Conservation (phyloP, 495 filamentous ascomycete species). For the Aspergillus saccharolyticus region DNA sequence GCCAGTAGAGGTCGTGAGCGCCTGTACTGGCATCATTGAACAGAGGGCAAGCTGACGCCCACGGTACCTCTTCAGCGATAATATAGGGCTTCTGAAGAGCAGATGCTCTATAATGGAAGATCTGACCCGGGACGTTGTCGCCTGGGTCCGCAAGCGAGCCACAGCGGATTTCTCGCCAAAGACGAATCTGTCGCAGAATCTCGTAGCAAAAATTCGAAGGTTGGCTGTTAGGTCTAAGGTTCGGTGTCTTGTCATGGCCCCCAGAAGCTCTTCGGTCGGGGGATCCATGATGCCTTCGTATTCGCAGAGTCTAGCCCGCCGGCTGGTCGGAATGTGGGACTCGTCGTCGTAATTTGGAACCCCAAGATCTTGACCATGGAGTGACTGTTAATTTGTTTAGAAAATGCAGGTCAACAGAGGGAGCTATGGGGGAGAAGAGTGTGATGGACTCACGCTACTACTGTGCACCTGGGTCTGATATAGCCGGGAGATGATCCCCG, state of each 20-base stretch:
- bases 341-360: background rate
- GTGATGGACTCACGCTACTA: background rate
- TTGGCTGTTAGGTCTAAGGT: constrained; percentile 7
- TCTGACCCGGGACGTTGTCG: background rate
- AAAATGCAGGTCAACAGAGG: constrained; percentile 4
- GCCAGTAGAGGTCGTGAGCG: background rate
- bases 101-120: constrained; percentile 10
- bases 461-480: background rate
- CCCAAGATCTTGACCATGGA: no score
- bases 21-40: background rate
- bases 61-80: constrained; percentile 11
- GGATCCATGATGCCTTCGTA: constrained; percentile 17
- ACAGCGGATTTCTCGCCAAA: background rate
- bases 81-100: constrained; percentile 8
- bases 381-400: no score
- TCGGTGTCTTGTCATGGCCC: constrained; percentile 8
- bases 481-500: constrained; percentile 26
- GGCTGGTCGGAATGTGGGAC: background rate
- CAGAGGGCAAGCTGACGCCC: background rate
- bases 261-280: constrained; percentile 4
- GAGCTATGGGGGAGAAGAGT: background rate
- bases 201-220: constrained; percentile 13
- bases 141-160: background rate
- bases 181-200: constrained; percentile 5
- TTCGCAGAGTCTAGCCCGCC: background rate